Base-by-base conservation (phyloP, 192 early-diverging fungal species). In the Haplosporangium gracile region DNA sequence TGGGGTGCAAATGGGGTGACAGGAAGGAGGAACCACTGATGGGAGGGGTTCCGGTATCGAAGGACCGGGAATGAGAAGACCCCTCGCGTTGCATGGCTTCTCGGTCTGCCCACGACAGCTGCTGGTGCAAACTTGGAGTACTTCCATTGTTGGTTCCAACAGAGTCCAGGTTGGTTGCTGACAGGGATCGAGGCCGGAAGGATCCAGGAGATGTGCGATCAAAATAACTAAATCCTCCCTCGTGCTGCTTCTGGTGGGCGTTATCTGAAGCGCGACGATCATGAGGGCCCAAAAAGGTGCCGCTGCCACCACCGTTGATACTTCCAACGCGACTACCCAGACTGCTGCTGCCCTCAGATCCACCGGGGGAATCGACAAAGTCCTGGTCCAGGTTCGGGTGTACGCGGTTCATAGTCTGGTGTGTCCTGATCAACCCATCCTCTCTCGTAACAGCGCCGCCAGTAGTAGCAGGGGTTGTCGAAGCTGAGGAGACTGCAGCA, bases 401-500 rank as follows among this genome's bases (percentile, higher is more conserved):
- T 0, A 86, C 84, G 1, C 84, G 84, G 60, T 86, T 81, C 84
- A 86, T 86, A 0, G 84, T 86, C 57, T 86, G 84, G 45, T 86
- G 83, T n/a, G 49, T 55, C 26, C 42, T 65, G 70, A 51, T 51
- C 49, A 51, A 20, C 5, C 18, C 32, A 65, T 26, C 18, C 26
- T 20, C 68, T 47, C 49, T 22, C 49, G 15, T 1, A 16, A 51
- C 49, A 51, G 20, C 49, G 18, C 20, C 4, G 20, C 29, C 42
- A 13, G 43, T 45, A 45, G 43, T 45, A 45, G 55, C 39, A n/a
- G 38, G 39, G 24, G 60, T 40, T 68, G 49, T 53, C n/a, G 77
- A 77, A 8, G 60, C 13, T 2, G 68, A 49, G 15, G 43, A 42
- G 15, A 40, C 26, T 32, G 45, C n/a, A n/a, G 68, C 18, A 9